Evolutionary conservation across 2,329 filamentous ascomycete genomes (phyloP).

Genomic region (Clonostachys byssicola): DNA sequence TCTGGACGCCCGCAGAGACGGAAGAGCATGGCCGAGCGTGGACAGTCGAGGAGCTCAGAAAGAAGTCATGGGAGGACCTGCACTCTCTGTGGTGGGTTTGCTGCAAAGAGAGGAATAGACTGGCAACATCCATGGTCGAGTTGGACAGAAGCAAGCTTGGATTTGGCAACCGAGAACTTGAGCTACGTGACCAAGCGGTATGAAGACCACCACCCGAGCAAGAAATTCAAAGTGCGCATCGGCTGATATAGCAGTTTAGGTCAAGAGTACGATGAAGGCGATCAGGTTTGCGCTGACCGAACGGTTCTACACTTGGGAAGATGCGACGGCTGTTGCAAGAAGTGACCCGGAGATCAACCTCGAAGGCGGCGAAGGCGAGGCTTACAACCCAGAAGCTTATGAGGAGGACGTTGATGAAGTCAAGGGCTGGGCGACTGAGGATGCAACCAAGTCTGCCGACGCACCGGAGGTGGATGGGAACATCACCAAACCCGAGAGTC

Average conservation of each 20-base stretch:
- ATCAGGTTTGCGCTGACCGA: slow-evolving; percentile 87
- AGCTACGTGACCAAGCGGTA: slow-evolving; percentile 63
- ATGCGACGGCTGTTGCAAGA: slow-evolving; percentile 63
- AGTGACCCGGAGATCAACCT: slow-evolving; percentile 65
- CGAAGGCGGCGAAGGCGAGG: slow-evolving; percentile 30
- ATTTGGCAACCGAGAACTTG: slow-evolving; percentile 68
- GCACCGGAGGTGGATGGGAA: too few relatives aligned
- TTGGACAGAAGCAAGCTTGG: slow-evolving; percentile 62
- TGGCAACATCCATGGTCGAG: slow-evolving; percentile 74
- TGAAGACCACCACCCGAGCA: slow-evolving; percentile 14
- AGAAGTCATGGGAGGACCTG: slow-evolving; percentile 91
- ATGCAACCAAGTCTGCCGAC: too few relatives aligned
- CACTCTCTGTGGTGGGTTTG: slow-evolving; percentile 95
- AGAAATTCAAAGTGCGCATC: background rate
- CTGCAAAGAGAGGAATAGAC: slow-evolving; percentile 82
- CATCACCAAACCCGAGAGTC: too few relatives aligned
- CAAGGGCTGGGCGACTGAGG: too few relatives aligned
- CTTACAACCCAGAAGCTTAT: slow-evolving; percentile 41
- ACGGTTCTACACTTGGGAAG: slow-evolving; percentile 83
- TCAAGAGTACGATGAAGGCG: slow-evolving; percentile 70
- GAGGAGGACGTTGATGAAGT: slow-evolving; percentile 21
- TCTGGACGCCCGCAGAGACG: slow-evolving; percentile 70
- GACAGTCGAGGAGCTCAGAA: slow-evolving; percentile 79
- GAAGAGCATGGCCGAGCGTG: slow-evolving; percentile 74
- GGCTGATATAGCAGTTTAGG: slow-evolving; percentile 38